Conservation (phyloP, 2,329 filamentous ascomycete species). For the Botrytis galanthina region DNA sequence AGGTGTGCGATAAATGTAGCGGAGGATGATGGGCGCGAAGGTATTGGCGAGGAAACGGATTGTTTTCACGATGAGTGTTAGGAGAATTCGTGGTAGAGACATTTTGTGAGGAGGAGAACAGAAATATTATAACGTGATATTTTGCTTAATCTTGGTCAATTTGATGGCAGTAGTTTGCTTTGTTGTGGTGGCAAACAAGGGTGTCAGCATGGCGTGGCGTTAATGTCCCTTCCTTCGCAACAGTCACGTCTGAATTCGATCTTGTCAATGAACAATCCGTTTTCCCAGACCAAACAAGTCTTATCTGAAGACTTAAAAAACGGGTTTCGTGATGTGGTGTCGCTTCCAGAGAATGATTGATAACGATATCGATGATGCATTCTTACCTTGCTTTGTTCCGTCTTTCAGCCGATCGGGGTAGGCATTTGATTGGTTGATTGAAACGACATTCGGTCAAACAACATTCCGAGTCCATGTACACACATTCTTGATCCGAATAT, state of each 20-base stretch:
- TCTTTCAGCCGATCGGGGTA: neutral
- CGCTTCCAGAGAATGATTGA: neutral
- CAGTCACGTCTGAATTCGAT: neutral
- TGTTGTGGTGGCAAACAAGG: neutral
- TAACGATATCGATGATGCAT: neutral
- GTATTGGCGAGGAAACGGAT: constrained; percentile 14
- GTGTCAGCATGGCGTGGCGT: neutral
- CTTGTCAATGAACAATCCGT: neutral
- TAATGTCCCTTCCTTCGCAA: neutral
- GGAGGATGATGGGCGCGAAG: constrained; percentile 10
- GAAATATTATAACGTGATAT: neutral
- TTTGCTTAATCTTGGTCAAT: neutral
- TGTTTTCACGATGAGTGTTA: constrained; percentile 7
- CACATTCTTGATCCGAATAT: neutral
- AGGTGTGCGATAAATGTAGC: neutral
- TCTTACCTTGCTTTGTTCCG: neutral
- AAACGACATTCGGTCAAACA: neutral
- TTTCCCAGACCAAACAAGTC: neutral
- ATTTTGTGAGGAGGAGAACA: neutral
- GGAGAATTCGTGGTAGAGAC: constrained; percentile 10
- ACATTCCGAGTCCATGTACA: neutral
- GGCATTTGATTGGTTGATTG: neutral
- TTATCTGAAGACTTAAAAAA: neutral
- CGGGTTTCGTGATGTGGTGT: neutral
- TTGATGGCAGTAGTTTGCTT: neutral